Percentiles rank a stretch among this genome's conserved stretches.
Conservation (phyloP, 2,329 filamentous ascomycete genomes). For the Alternaria brassicicola region DNA sequence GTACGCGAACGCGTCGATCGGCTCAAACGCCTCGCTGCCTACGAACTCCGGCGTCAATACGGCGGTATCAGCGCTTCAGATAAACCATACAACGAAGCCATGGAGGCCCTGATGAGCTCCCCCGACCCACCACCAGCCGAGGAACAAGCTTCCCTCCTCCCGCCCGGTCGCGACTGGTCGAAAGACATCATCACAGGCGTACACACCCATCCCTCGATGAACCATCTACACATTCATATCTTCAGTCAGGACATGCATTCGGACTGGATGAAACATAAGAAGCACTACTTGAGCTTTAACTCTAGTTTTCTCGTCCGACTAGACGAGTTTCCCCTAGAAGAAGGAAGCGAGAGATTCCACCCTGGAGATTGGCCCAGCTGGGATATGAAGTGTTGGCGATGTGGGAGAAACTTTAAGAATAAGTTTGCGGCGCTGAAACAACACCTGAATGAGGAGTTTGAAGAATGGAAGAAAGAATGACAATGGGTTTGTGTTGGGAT, state of each 20-base stretch:
- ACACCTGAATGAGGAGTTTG: conserved; percentile 77
- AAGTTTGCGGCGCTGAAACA: conserved; percentile 74
- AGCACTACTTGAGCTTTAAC: conserved; percentile 92
- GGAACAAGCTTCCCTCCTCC: conserved; percentile 53
- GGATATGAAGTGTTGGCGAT: conserved; percentile 85
- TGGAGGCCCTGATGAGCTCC: conserved; percentile 55
- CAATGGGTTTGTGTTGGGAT: not conserved
- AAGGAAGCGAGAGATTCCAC: conserved; percentile 67
- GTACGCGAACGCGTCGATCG: conserved; percentile 66
- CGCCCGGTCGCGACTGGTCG: conserved; percentile 77
- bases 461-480: conserved; percentile 67
- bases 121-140: conserved; percentile 46
- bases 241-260: conserved; percentile 80
- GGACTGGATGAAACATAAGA: conserved; percentile 73
- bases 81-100: conserved; percentile 64
- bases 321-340: conserved; percentile 76
- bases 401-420: conserved; percentile 74
- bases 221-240: conserved; percentile 88
- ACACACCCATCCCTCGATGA: conserved; percentile 90
- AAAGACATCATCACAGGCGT: conserved; percentile 77
- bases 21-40: conserved; percentile 70
- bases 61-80: conserved; percentile 70
- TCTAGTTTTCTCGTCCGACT: conserved; percentile 83
- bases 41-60: conserved; percentile 74
- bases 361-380: conserved; percentile 65